A percentile compares a stretch with the other conserved stretches of the same genome.
phyloP scores from a whole-genome alignment of 2,329 filamentous ascomycete species.

The Thelonectria discophora region DNA sequence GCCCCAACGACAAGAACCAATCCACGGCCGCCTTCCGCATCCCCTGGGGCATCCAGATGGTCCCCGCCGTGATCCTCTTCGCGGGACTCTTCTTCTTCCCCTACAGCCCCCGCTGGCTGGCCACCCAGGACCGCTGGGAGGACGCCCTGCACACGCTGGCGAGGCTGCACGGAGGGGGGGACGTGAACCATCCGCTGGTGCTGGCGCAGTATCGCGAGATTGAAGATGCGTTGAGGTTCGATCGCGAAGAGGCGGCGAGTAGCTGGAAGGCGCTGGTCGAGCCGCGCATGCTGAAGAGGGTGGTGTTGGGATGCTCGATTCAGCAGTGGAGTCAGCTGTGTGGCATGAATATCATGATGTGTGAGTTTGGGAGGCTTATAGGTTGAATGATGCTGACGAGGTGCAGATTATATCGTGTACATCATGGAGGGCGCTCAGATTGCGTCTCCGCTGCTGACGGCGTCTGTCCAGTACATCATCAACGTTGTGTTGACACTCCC shows the following conservation, averaged over 20 bases:
- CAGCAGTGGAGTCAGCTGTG: constrained; percentile 69
- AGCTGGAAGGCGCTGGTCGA: constrained; percentile 60
- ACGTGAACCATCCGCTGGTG: constrained; percentile 66
- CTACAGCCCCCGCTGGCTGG: constrained; percentile 75
- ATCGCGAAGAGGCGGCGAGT: constrained; percentile 60
- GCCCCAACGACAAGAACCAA: constrained; percentile 60
- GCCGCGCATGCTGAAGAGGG: constrained; percentile 63
- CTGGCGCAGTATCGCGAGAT: constrained; percentile 71
- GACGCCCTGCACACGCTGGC: constrained; percentile 68
- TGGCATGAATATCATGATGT: constrained; percentile 69
- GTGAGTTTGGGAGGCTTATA: constrained; percentile 24
- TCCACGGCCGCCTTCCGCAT: constrained; percentile 65
- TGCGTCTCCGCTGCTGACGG: constrained; percentile 64
- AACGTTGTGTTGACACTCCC: constrained; percentile 68
- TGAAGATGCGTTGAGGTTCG: constrained; percentile 62
- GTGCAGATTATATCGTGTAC: constrained; percentile 63
- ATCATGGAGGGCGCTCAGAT: constrained; percentile 68
- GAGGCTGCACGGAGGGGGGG: constrained; percentile 65
- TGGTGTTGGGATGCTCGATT: constrained; percentile 65
- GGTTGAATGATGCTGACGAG: constrained; percentile 9
- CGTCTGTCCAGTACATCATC: constrained; percentile 71
- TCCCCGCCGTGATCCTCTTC: constrained; percentile 63
- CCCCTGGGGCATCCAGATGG: constrained; percentile 68
- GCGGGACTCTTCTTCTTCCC: constrained; percentile 68
- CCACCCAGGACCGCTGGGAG: constrained; percentile 72